Percentiles rank a stretch among this genome's conserved stretches.
phyloP scores from a whole-genome alignment of 768 basidiomycete species.

The Pulveroboletus ravenelii region DNA sequence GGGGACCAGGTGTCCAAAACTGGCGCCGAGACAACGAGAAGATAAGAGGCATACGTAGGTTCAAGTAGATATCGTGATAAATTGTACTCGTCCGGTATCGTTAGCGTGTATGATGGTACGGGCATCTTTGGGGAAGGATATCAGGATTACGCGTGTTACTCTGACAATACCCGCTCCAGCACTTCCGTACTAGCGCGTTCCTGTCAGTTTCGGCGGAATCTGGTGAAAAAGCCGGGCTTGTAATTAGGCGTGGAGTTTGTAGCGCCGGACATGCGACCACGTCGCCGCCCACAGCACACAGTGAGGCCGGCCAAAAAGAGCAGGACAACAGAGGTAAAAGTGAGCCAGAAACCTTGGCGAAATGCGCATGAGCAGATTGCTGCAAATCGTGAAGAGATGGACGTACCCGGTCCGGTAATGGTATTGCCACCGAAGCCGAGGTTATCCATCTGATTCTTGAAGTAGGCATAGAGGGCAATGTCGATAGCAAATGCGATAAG shows the following conservation, averaged over 20 bases:
- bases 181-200: no score
- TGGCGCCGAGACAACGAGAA: neutral
- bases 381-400: neutral
- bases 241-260: constrained; percentile 14
- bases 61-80: constrained; percentile 10
- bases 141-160: neutral
- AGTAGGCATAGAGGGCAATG: constrained; percentile 63
- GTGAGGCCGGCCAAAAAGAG: constrained; percentile 62
- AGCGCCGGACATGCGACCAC: constrained; percentile 45
- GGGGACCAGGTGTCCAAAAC: neutral
- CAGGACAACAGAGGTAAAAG: constrained; percentile 60
- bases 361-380: neutral
- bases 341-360: constrained; percentile 71
- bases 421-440: constrained; percentile 43
- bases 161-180: no score
- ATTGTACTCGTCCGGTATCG: constrained; percentile 1
- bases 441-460: constrained; percentile 53
- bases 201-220: constrained; percentile 36
- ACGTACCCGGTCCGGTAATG: constrained; percentile 59
- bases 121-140: neutral
- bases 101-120: neutral
- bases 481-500: constrained; percentile 74
- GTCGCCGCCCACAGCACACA: constrained; percentile 65
- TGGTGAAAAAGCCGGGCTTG: constrained; percentile 31
- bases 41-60: constrained; percentile 1